Percentiles rank a stretch among this genome's conserved stretches.
Evolutionary conservation across 768 basidiomycete species (phyloP).

Genomic region (Serpula lacrymans): DNA sequence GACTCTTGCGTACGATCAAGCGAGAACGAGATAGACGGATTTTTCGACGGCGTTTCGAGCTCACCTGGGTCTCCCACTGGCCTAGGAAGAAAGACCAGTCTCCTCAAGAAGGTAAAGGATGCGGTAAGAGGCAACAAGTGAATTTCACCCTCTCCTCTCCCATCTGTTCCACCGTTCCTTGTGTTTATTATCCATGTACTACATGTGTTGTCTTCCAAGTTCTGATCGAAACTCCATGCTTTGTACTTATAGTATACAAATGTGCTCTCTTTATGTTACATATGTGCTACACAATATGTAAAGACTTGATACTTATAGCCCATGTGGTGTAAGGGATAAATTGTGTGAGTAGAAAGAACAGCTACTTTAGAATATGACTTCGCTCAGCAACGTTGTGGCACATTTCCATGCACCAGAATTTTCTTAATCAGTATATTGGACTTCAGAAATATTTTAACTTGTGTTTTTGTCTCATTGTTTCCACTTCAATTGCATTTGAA

Average conservation of each 20-base stretch:
- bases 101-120: slow-evolving; percentile 76
- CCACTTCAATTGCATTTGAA: no score
- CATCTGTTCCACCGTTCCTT: slow-evolving; percentile 4
- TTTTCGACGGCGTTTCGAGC: slow-evolving; percentile 44
- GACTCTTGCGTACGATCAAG: slow-evolving; percentile 20
- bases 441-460: no score
- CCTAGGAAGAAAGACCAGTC: slow-evolving; percentile 70
- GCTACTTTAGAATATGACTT: no score
- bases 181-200: slow-evolving; percentile 8
- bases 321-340: not conserved
- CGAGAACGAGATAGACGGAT: slow-evolving; percentile 34
- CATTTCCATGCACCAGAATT: no score
- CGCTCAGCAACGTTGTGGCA: no score
- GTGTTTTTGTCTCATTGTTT: no score
- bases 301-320: not conserved
- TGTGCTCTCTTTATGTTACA: slow-evolving; percentile 7
- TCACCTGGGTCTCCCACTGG: slow-evolving; percentile 37
- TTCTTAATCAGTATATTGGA: no score
- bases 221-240: not conserved
- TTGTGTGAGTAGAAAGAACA: no score
- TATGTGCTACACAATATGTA: slow-evolving; percentile 9
- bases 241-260: slow-evolving; percentile 6
- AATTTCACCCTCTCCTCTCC: slow-evolving; percentile 5
- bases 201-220: slow-evolving; percentile 1
- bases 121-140: slow-evolving; percentile 59